These are phyloP conservation scores for Ruellia speciosa DNA, from an alignment of 305 asterid species.

Conservation along the genomic window DNA sequence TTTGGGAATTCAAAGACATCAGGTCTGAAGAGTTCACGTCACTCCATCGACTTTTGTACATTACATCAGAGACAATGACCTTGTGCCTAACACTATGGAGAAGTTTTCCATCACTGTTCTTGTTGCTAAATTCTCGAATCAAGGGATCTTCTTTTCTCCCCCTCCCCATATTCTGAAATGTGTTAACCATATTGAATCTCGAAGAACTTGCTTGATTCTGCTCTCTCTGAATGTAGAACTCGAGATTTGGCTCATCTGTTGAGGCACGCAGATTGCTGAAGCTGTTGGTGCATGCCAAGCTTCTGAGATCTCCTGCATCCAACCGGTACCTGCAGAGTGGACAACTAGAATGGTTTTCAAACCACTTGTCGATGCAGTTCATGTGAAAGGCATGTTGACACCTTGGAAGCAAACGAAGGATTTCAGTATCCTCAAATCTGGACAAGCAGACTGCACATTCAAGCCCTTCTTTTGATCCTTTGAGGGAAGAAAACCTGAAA, in stretches of 20 bases:
- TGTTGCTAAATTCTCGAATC: constrained; percentile 27
- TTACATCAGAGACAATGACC: constrained; percentile 47
- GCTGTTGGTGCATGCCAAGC: constrained; percentile 2
- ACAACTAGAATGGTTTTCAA: constrained; percentile 56
- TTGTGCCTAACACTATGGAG: constrained; percentile 43
- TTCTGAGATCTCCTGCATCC: constrained; percentile 26
- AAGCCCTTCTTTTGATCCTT: constrained; percentile 49
- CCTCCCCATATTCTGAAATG: constrained; percentile 30
- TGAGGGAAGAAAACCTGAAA: constrained; percentile 49
- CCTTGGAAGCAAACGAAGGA: constrained; percentile 49
- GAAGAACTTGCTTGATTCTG: constrained; percentile 24
- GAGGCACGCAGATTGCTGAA: not conserved
- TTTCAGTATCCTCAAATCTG: constrained; percentile 43
- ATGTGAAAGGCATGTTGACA: constrained; percentile 61
- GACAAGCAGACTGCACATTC: constrained; percentile 57
- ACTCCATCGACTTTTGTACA: constrained; percentile 54
- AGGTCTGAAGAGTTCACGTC: constrained; percentile 57
- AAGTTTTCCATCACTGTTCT: not conserved
- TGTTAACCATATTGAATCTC: constrained; percentile 36
- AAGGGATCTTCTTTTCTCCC: constrained; percentile 34
- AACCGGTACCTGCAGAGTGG: constrained; percentile 48
- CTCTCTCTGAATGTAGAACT: constrained; percentile 48
- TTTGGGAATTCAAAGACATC: constrained; percentile 48
- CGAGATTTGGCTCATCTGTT: not conserved
- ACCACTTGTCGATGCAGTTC: constrained; percentile 52